Evolutionary conservation across 495 filamentous ascomycete species (phyloP).

Genomic region (Aspergillus panamensis): DNA sequence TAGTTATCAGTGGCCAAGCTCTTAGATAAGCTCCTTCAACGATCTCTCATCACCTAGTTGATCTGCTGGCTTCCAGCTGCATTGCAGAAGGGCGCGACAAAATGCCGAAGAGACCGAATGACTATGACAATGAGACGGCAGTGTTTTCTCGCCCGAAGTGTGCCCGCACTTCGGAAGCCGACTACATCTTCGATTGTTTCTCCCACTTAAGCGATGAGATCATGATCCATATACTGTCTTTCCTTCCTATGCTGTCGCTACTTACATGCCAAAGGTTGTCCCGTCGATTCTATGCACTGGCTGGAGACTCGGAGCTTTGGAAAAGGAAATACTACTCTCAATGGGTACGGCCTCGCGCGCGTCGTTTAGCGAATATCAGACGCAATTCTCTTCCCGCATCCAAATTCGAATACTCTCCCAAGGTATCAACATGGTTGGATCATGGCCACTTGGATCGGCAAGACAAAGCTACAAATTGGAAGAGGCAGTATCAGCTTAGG

Average conservation of each 20-base stretch:
- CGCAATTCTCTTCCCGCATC: conserved; percentile 36
- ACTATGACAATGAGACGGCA: conserved; percentile 18
- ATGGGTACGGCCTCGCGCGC: conserved; percentile 82
- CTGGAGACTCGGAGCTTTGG: conserved; percentile 86
- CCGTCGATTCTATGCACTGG: conserved; percentile 68
- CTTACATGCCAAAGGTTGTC: conserved; percentile 74
- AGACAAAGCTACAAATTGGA: conserved; percentile 68
- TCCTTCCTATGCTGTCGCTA: conserved; percentile 64
- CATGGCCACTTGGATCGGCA: conserved; percentile 56
- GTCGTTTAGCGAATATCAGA: conserved; percentile 67
- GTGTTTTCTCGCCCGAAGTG: conserved; percentile 35
- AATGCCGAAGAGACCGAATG: conserved; percentile 46
- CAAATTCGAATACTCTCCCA: conserved; percentile 63
- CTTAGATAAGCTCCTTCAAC: conserved; percentile 14
- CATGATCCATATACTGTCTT: conserved; percentile 78
- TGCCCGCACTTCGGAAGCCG: conserved; percentile 24
- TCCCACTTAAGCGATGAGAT: conserved; percentile 82
- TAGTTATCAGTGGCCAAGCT: conserved; percentile 2
- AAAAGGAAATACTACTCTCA: conserved; percentile 82
- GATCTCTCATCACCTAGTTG: neutral
- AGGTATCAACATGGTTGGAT: conserved; percentile 79
- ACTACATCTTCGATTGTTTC: conserved; percentile 37
- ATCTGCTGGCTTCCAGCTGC: neutral
- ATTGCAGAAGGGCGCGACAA: conserved; percentile 11
- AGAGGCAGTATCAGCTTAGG: conserved; percentile 80